phyloP scores from a whole-genome alignment of 2,329 filamentous ascomycete genomes.

The Rachicladosporium sp. region DNA sequence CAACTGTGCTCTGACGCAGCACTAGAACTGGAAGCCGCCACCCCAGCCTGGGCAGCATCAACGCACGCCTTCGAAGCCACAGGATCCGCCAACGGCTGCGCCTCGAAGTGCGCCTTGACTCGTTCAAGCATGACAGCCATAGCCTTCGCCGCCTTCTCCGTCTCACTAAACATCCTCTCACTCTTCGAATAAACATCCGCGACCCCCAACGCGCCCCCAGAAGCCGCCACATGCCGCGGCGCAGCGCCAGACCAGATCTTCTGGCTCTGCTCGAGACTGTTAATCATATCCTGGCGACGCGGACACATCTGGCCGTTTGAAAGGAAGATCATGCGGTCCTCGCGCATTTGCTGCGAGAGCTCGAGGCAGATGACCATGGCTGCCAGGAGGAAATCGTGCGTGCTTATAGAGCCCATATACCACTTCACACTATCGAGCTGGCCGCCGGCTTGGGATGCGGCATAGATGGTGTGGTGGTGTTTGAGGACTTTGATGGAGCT shows the following conservation, averaged over 20 bases:
- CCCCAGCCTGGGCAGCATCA: constrained; percentile 1
- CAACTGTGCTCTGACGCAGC: constrained; percentile 3
- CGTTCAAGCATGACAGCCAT: constrained; percentile 22
- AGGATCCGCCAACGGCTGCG: constrained; percentile 7
- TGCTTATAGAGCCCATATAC: constrained; percentile 34
- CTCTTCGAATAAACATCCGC: too few species aligned
- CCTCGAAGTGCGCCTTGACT: constrained; percentile 14
- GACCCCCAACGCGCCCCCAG: too few species aligned
- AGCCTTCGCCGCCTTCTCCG: constrained; percentile 19
- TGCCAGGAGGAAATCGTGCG: constrained; percentile 37
- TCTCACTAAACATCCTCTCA: constrained; percentile 16
- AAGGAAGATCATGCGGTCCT: constrained; percentile 3
- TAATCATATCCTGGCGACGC: constrained; percentile 17
- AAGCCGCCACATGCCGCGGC: constrained; percentile 5
- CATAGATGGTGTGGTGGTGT: constrained; percentile 38
- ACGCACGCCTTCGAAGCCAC: constrained; percentile 1
- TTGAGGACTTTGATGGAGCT: constrained; percentile 37
- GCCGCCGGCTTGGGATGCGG: constrained; percentile 34
- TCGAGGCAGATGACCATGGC: constrained; percentile 38
- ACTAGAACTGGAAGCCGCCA: neutral
- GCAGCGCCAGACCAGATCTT: constrained; percentile 18
- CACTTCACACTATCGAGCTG: constrained; percentile 33
- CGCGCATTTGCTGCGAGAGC: constrained; percentile 21
- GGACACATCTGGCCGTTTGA: constrained; percentile 12
- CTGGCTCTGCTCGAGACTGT: constrained; percentile 21